Evolutionary conservation across 2,329 filamentous ascomycete genomes (phyloP).

Genomic region (Aspergillus arachidicola): DNA sequence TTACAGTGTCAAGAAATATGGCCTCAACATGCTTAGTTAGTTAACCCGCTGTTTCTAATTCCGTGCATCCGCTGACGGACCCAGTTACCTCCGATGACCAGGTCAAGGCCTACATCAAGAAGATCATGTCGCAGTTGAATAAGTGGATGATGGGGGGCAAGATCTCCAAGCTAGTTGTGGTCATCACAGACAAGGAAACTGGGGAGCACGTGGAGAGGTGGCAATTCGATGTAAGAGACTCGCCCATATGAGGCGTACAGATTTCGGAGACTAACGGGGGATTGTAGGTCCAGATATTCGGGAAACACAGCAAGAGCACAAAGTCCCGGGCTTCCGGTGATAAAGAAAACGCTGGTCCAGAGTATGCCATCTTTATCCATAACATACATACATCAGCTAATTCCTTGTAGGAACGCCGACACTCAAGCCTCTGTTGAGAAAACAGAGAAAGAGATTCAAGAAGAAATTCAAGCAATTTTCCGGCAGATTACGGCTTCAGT

Average conservation of each 20-base stretch:
- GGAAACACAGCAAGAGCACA: conserved; percentile 53
- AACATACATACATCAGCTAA: not conserved
- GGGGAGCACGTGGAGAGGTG: conserved; percentile 95
- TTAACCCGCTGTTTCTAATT: conserved; percentile 6
- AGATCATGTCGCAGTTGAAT: conserved; percentile 97
- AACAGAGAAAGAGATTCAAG: conserved; percentile 89
- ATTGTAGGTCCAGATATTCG: conserved; percentile 58
- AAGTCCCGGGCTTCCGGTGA: conserved; percentile 56
- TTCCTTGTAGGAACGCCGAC: conserved; percentile 31
- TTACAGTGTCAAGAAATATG: conserved; percentile 90
- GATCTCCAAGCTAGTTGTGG: conserved; percentile 94
- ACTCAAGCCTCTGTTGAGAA: conserved; percentile 61
- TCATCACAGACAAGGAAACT: conserved; percentile 95
- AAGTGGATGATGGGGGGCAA: conserved; percentile 98
- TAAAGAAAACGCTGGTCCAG: conserved; percentile 69
- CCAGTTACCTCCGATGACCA: conserved; percentile 92
- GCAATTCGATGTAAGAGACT: conserved; percentile 82
- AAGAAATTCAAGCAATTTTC: conserved; percentile 95
- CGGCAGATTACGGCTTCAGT: conserved; percentile 97
- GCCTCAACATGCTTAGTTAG: conserved; percentile 88
- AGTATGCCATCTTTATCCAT: conserved; percentile 44
- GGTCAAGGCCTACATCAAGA: conserved; percentile 98
- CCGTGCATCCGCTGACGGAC: conserved; percentile 21
- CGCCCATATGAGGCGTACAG: not conserved
- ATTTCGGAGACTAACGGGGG: conserved; percentile 12